Base-by-base conservation (phyloP, 768 basidiomycete genomes). In the Leccinum subgranulosum region DNA sequence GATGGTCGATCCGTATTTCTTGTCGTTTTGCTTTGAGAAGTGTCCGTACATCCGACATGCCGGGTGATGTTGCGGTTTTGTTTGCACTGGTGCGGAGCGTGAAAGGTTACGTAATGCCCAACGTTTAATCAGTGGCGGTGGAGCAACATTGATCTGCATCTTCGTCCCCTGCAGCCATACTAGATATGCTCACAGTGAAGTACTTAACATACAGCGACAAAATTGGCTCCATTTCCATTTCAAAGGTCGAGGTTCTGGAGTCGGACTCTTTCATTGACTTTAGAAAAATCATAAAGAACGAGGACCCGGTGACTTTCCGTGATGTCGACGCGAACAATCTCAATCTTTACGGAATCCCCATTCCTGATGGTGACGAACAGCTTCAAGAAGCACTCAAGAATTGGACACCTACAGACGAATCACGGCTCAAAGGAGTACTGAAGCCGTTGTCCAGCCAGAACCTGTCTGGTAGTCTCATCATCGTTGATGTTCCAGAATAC, bases 21-120 rank as follows among this genome's bases (percentile, higher is more conserved):
- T 90, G 83, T 47, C 90, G 80, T 75, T 91, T 92, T n/a, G 88
- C 88, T 66, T 87, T 88, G 63, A 93, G 84, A 45, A 94, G 79
- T 27, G 89, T 81, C 55, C 92, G 89, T 33, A 84, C 86, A 69
- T 93, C 88, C n/a, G 90, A 73, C 90, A 91, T 92, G 57, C 25
- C 25, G 48, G 17, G 31, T 27, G 41, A 14, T 7, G 23, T 5
- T 25, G 28, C 5, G 5, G 9, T 29, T 25, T 5, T 14, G 19
- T 28, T 33, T 51, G 17, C 27, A 17, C 43, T 9, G 4, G 12
- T 27, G 53, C 58, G 50, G 58, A 52, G 43, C 28, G 41, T 29
- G 15, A 60, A 29, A 9, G 3, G 0, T 39, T 39, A 39, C 15
- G 34, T 36, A 17, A 36, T 36, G 15, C 15, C 15, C 1, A 36